Conservation (phyloP, 2,329 filamentous ascomycete genomes). For the Microdochium bolleyi region DNA sequence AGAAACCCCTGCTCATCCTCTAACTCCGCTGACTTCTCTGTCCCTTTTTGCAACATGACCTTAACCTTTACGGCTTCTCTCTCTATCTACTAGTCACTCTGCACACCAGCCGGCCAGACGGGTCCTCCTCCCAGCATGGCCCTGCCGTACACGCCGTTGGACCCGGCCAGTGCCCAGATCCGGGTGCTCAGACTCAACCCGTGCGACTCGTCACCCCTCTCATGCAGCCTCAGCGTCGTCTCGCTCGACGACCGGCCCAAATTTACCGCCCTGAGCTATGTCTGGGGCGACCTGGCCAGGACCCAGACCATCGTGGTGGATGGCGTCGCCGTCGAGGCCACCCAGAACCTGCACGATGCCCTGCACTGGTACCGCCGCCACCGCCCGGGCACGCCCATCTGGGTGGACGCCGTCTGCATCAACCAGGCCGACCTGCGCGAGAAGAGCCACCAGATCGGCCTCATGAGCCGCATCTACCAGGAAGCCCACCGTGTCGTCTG, state of each 20-base stretch:
- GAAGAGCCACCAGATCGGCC: conserved; percentile 2
- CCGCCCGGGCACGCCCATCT: conserved; percentile 3
- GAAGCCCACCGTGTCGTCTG: conserved; percentile 4
- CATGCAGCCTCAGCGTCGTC: neutral
- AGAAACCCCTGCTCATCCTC: no score
- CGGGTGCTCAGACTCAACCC: no score
- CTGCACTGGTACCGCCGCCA: conserved; percentile 5
- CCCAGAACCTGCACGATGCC: conserved; percentile 4
- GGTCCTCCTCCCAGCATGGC: no score
- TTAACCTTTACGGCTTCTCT: no score
- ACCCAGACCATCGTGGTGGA: neutral
- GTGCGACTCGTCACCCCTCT: no score
- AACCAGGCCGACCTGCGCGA: conserved; percentile 4
- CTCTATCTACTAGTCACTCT: no score
- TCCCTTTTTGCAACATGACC: no score
- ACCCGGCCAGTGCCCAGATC: no score
- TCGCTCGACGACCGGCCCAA: neutral
- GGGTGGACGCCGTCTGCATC: conserved; percentile 8
- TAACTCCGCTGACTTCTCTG: no score
- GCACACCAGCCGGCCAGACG: no score
- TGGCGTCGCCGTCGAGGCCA: neutral
- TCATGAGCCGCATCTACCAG: conserved; percentile 6
- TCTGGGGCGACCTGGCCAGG: neutral
- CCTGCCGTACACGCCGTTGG: no score
- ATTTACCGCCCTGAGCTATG: neutral